Evolutionary conservation across 2,329 filamentous ascomycete species (phyloP), one percentile per base, ranked within the genome.

Genomic region (Aspergillus pseudoviridinutans): DNA sequence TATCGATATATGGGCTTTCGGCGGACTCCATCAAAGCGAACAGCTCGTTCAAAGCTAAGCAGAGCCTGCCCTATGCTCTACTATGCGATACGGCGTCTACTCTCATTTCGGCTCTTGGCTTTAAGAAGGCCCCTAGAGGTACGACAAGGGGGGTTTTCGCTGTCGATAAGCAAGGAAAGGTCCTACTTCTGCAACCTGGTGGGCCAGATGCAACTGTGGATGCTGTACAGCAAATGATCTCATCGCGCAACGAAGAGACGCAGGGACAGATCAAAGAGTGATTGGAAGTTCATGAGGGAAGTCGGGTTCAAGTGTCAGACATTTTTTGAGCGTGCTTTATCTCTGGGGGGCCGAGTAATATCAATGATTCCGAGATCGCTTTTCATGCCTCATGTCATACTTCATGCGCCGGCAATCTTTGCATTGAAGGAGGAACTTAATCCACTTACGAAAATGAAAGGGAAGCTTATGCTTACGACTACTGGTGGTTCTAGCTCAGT

Each of bases 1-100:
- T 96, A 59, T 83, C 87, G 71, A 91, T 99, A 77, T 97, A 91
- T 74, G 94, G 94, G 56, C 86, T 99, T 52, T 95, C 90, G 61
- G 85, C 85, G 66, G 94, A 97, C 79, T 89, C 87, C 50, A 87
- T 91, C 68, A 96, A 94, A 78, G 86, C 91, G 68, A 99, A 99
- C 80, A 92, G 90, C 25, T 91, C 86, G 49, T 99, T 97, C 83
- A 89, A 91, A 77, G 87, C 86, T 44, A 96, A 96, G 80, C 91
- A 97, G 75, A 91, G 89, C 62, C 84, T 97, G 54, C 90, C 88
- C 4, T 99, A 96, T 75, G 80, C 89, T 38, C 85, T 99, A 49
- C 84, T 99, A 44, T 97, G 92, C 78, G 92, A 99, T 74, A 84
- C 87, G 5, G 77, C 79, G 53, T 84, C 83, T 28, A 86, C 84